Evolutionary conservation across 768 basidiomycete species (phyloP).

Genomic region (Phaeotremella fagi): DNA sequence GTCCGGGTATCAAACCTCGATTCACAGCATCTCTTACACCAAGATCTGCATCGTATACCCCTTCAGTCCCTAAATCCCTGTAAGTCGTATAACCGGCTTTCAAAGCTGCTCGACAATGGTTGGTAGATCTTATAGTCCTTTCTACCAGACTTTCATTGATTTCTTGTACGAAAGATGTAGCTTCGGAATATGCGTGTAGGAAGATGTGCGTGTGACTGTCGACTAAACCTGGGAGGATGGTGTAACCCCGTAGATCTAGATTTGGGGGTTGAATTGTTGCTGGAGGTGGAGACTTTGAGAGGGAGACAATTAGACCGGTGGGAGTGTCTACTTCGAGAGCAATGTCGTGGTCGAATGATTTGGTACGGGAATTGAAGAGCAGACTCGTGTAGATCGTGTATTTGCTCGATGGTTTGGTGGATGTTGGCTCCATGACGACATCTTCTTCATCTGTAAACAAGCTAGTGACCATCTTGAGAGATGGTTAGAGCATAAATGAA

Average conservation of each 20-base stretch:
- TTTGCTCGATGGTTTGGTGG: too few relatives aligned
- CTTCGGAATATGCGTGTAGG: conserved; percentile 14
- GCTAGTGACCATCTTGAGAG: too few relatives aligned
- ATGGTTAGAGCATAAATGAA: too few relatives aligned
- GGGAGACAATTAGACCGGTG: conserved; percentile 11
- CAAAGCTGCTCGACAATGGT: conserved; percentile 17
- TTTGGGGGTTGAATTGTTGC: not conserved
- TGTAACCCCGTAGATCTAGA: conserved; percentile 18
- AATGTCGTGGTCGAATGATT: conserved; percentile 4
- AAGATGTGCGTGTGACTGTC: conserved; percentile 27
- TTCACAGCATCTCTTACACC: conserved; percentile 21
- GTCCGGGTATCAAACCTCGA: conserved; percentile 22
- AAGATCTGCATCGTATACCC: conserved; percentile 15
- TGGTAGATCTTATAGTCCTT: conserved; percentile 17
- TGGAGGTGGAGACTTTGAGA: not conserved
- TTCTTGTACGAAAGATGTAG: conserved; percentile 20
- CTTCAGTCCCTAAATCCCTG: conserved; percentile 24
- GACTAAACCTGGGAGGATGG: conserved; percentile 18
- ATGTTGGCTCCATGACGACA: too few relatives aligned
- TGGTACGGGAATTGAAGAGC: conserved; percentile 14
- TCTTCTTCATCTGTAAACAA: too few relatives aligned
- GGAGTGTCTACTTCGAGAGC: conserved; percentile 5
- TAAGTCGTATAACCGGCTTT: conserved; percentile 27
- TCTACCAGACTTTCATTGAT: conserved; percentile 23
- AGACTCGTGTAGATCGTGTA: conserved; percentile 11